phyloP scores from a whole-genome alignment of 495 filamentous ascomycete species.

The Hyaloscypha finlandica region DNA sequence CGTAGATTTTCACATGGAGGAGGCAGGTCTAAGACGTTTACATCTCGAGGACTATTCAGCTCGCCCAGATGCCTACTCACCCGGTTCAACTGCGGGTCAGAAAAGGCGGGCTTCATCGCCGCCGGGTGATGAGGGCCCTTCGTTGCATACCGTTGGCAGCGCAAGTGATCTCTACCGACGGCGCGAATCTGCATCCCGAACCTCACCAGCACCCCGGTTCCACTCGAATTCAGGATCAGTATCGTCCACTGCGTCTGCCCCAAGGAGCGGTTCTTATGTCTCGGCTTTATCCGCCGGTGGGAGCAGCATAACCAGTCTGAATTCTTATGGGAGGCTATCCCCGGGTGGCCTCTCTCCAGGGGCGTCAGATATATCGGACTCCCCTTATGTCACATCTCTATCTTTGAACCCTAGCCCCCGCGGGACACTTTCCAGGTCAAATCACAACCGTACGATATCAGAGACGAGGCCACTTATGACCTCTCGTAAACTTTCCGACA shows the following conservation, averaged over 20 bases:
- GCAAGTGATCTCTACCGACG: conserved; percentile 68
- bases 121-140: conserved; percentile 65
- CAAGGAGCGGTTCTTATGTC: conserved; percentile 73
- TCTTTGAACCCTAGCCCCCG: conserved; percentile 64
- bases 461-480: conserved; percentile 46
- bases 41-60: conserved; percentile 58
- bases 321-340: conserved; percentile 71
- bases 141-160: conserved; percentile 55
- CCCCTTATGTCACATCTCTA: conserved; percentile 60
- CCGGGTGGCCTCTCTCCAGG: conserved; percentile 58
- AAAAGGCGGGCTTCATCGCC: conserved; percentile 85
- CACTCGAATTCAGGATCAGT: conserved; percentile 66
- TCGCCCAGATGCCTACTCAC: conserved; percentile 45
- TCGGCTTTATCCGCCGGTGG: conserved; percentile 64
- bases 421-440: conserved; percentile 46
- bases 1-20: conserved; percentile 67
- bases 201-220: conserved; percentile 60
- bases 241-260: conserved; percentile 70
- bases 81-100: conserved; percentile 53
- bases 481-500: conserved; percentile 48
- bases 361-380: conserved; percentile 50
- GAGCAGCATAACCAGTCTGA: conserved; percentile 71
- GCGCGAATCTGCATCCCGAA: conserved; percentile 60
- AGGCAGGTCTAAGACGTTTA: conserved; percentile 59
- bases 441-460: conserved; percentile 48